Conservation (phyloP, 352 stramenopile genomes). For the Pythium dissimile region DNA sequence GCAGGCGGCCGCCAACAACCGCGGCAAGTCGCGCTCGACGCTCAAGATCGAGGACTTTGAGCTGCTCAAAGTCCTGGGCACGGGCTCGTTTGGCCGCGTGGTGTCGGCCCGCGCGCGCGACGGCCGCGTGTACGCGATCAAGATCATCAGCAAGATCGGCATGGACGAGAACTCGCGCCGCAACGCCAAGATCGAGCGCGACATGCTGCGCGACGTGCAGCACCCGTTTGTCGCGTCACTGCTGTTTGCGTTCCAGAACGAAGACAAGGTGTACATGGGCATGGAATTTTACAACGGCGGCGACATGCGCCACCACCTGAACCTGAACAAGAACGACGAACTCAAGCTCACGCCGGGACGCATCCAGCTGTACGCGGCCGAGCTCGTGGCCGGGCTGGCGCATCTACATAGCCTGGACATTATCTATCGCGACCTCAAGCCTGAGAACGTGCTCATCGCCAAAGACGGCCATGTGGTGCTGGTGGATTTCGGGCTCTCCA, state of each 20-base stretch:
- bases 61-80: slow-evolving; percentile 80
- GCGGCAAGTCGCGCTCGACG: slow-evolving; percentile 73
- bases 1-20: slow-evolving; percentile 25
- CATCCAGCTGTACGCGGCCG: slow-evolving; percentile 85
- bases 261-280: slow-evolving; percentile 98
- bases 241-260: slow-evolving; percentile 96
- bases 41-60: slow-evolving; percentile 88
- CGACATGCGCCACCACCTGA: slow-evolving; percentile 89
- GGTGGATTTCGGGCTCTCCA: slow-evolving; percentile 91
- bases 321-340: slow-evolving; percentile 60
- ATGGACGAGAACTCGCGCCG: slow-evolving; percentile 81
- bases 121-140: slow-evolving; percentile 81
- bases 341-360: slow-evolving; percentile 61
- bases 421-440: slow-evolving; percentile 88
- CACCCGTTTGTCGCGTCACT: slow-evolving; percentile 97
- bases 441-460: slow-evolving; percentile 85
- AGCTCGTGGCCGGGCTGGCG: slow-evolving; percentile 75
- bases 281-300: slow-evolving; percentile 98
- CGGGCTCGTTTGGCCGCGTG: slow-evolving; percentile 80
- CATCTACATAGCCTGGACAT: slow-evolving; percentile 90
- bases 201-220: slow-evolving; percentile 92
- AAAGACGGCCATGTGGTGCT: slow-evolving; percentile 88
- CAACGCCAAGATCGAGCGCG: slow-evolving; percentile 90
- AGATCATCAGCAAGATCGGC: slow-evolving; percentile 88
- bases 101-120: slow-evolving; percentile 70